These are phyloP conservation scores for Candida smagusa DNA, from an alignment of 1,139 yeast genomes.

Conservation along the genomic window DNA sequence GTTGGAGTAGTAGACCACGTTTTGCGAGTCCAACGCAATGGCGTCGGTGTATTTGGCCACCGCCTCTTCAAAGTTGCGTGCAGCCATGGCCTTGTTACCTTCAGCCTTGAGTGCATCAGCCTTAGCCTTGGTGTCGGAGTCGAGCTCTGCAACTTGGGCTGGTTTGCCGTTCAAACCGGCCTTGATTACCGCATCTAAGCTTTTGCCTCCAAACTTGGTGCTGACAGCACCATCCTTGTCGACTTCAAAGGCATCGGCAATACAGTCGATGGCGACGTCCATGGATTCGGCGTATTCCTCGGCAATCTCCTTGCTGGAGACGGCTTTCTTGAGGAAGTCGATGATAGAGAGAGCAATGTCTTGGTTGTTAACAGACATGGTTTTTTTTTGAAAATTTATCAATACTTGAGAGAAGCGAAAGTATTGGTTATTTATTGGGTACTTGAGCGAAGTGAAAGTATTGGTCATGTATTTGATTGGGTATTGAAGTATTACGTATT, in stretches of 20 bases:
- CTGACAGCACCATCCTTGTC: constrained; percentile 37
- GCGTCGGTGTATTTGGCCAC: constrained; percentile 78
- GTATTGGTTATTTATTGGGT: no score
- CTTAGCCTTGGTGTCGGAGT: constrained; percentile 55
- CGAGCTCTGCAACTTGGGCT: constrained; percentile 35
- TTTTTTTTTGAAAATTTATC: no score
- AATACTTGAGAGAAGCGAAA: no score
- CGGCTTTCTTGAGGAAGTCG: constrained; percentile 62
- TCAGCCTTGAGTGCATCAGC: constrained; percentile 84
- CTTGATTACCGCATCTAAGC: constrained; percentile 46
- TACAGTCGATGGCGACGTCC: constrained; percentile 92
- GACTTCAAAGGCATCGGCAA: constrained; percentile 82
- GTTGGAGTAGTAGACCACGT: constrained; percentile 80
- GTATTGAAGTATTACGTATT: no score
- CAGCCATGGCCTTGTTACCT: constrained; percentile 93
- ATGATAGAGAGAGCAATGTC: constrained; percentile 77
- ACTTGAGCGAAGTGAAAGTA: no score
- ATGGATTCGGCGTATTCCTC: constrained; percentile 88
- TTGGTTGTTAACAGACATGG: constrained; percentile 37
- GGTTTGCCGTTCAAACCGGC: constrained; percentile 12
- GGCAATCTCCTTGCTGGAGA: constrained; percentile 60
- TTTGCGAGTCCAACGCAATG: constrained; percentile 61
- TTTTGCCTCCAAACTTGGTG: constrained; percentile 40
- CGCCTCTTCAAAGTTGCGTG: constrained; percentile 66
- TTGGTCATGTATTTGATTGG: no score